Conservation (phyloP, 2,329 filamentous ascomycete species). For the Sclerotinia minor region DNA sequence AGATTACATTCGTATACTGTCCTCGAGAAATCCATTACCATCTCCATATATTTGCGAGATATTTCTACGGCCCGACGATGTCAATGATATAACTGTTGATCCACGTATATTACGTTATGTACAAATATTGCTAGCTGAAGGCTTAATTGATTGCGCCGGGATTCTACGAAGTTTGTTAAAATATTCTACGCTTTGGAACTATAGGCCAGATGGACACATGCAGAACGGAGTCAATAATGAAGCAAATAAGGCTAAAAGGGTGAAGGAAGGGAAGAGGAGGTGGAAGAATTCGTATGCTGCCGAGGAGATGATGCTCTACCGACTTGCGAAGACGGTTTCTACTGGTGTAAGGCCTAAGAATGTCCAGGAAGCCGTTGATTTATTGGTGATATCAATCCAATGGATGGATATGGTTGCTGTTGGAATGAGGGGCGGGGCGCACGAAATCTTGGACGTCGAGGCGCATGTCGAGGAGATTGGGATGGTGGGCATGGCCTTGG, state of each 20-base stretch:
- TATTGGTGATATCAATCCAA: conserved; percentile 52
- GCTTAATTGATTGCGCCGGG: conserved; percentile 55
- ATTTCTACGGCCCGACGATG: conserved; percentile 55
- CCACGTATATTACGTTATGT: conserved; percentile 61
- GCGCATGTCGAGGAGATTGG: conserved; percentile 55
- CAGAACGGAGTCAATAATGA: conserved; percentile 29
- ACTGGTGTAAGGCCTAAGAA: conserved; percentile 52
- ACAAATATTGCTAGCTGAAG: conserved; percentile 53
- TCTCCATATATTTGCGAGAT: conserved; percentile 56
- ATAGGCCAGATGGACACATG: conserved; percentile 23
- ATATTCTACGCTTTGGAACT: conserved; percentile 46
- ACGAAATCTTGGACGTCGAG: conserved; percentile 47
- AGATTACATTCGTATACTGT: conserved; percentile 51
- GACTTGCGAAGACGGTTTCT: conserved; percentile 41
- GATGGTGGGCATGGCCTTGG: conserved; percentile 62
- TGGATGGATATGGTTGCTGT: conserved; percentile 62
- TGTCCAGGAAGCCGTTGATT: conserved; percentile 50
- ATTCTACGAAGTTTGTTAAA: conserved; percentile 57
- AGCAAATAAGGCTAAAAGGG: conserved; percentile 28
- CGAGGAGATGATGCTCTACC: conserved; percentile 42
- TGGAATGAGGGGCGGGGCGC: conserved; percentile 49
- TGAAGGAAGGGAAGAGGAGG: conserved; percentile 35
- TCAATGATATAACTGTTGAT: conserved; percentile 52
- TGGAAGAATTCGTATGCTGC: conserved; percentile 59
- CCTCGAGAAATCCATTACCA: conserved; percentile 53